These are phyloP conservation scores for Saccharomycopsis fodiens DNA, from an alignment of 805 yeast species.

Conservation along the genomic window DNA sequence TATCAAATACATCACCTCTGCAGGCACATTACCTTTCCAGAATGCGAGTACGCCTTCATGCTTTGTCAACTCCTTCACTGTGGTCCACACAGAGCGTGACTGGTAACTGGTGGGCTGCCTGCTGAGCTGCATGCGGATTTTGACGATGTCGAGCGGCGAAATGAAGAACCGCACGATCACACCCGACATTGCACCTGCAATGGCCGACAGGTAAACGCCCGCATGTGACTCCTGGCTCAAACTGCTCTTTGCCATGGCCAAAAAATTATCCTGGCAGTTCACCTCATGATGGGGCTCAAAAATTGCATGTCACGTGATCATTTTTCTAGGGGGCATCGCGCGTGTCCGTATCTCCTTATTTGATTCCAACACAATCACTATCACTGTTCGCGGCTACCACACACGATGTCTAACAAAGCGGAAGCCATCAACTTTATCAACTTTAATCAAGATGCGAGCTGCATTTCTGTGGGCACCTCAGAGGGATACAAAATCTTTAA, in stretches of 20 bases:
- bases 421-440: constrained; percentile 39
- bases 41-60: constrained; percentile 69
- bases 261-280: not conserved
- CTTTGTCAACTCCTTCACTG: constrained; percentile 36
- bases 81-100: constrained; percentile 22
- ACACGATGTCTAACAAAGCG: not conserved
- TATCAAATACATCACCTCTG: constrained; percentile 72
- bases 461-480: constrained; percentile 62
- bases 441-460: constrained; percentile 70
- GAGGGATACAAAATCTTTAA: constrained; percentile 59
- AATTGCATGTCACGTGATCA: not conserved
- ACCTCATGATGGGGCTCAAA: not conserved
- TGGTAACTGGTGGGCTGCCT: constrained; percentile 3
- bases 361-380: no score
- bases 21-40: constrained; percentile 98
- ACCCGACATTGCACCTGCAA: constrained; percentile 22
- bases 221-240: not conserved
- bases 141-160: constrained; percentile 71
- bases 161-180: constrained; percentile 38
- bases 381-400: no score
- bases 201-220: constrained; percentile 10
- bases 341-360: no score
- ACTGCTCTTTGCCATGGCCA: not conserved
- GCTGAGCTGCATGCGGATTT: constrained; percentile 62
- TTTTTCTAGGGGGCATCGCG: not conserved